Conservation (phyloP, 1,284 basidiomycete species). For the Stereum hirsutum region DNA sequence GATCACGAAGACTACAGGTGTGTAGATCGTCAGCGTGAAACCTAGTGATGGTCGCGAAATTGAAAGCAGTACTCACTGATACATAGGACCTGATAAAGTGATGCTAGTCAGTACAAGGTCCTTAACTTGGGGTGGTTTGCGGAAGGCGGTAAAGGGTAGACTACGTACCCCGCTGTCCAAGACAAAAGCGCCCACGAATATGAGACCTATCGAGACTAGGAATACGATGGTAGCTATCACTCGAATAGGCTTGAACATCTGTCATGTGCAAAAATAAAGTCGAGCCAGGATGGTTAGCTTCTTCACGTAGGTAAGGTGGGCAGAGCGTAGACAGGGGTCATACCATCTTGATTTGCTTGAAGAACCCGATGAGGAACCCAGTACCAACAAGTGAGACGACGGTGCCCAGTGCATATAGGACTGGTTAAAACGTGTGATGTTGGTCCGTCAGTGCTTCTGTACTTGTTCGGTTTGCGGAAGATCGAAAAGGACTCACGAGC, state of each 20-base stretch:
- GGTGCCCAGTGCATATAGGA: constrained; percentile 79
- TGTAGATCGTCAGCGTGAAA: constrained; percentile 8
- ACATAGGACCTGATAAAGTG: constrained; percentile 28
- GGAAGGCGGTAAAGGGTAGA: neutral
- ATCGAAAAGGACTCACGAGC: constrained; percentile 49
- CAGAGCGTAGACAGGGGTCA: constrained; percentile 12
- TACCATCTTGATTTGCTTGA: constrained; percentile 72
- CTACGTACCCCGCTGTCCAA: constrained; percentile 52
- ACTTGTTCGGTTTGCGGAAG: too few species aligned
- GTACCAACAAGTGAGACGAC: constrained; percentile 81
- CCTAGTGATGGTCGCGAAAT: neutral
- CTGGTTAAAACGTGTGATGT: too few species aligned
- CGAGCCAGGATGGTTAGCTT: too few species aligned
- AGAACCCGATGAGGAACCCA: constrained; percentile 84
- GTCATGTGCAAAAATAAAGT: too few species aligned
- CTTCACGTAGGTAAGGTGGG: constrained; percentile 11
- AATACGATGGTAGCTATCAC: constrained; percentile 79
- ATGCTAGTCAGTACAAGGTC: neutral
- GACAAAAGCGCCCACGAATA: constrained; percentile 78
- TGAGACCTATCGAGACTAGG: constrained; percentile 65
- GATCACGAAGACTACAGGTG: constrained; percentile 67
- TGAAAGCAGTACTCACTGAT: constrained; percentile 29
- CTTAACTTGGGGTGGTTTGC: too few species aligned
- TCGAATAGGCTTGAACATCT: constrained; percentile 94
- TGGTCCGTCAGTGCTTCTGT: too few species aligned